Percentiles rank a stretch among this genome's conserved stretches.
Conservation (phyloP, 148 eudicot genomes). For the Rhododendron simsii region DNA sequence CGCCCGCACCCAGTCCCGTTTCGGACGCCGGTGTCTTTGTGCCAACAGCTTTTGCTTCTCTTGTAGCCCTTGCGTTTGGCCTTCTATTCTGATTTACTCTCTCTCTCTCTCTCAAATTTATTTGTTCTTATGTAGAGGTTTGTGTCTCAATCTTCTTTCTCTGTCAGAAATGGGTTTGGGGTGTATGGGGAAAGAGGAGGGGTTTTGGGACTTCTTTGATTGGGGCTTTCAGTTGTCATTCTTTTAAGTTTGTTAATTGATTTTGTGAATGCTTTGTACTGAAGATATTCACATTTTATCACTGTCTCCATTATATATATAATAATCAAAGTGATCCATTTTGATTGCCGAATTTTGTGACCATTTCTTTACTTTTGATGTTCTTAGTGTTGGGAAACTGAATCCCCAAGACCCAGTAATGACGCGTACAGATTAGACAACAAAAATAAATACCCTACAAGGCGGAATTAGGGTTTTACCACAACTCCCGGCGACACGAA, state of each 20-base stretch:
- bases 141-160: background rate
- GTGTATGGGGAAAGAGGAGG: background rate
- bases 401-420: too few species aligned
- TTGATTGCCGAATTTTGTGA: background rate
- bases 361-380: background rate
- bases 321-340: background rate
- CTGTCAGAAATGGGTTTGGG: background rate
- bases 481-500: too few species aligned
- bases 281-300: conserved; percentile 4
- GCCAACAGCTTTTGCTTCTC: conserved; percentile 22
- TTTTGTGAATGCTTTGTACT: conserved; percentile 3
- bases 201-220: background rate
- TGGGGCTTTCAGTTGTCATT: background rate
- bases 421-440: too few species aligned
- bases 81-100: conserved; percentile 11
- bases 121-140: background rate
- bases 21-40: conserved; percentile 16
- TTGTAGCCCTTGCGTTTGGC: conserved; percentile 18
- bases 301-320: background rate
- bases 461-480: too few species aligned
- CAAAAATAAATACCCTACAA: too few species aligned
- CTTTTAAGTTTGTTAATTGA: background rate
- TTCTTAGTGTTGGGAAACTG: background rate
- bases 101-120: background rate
- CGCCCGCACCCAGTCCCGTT: conserved; percentile 22